Evolutionary conservation across 345 rosid genomes (phyloP).

Genomic region (Brassica napus): DNA sequence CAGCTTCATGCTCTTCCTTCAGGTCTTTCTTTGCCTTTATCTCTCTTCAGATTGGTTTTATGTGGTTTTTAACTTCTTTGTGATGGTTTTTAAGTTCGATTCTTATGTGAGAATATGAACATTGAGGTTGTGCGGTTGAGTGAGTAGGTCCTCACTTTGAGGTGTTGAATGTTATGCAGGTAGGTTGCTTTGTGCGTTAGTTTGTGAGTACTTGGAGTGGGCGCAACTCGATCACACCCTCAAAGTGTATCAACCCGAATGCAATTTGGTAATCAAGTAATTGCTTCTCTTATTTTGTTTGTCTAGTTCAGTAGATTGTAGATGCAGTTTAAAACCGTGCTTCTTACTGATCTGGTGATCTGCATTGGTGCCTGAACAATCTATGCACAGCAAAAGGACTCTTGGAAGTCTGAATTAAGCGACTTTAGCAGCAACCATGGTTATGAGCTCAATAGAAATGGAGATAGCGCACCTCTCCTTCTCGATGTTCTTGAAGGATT

Average conservation of each 20-base stretch:
- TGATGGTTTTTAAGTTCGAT: background rate
- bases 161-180: slow-evolving; percentile 52
- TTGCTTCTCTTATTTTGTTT: slow-evolving; percentile 14
- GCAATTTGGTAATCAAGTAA: slow-evolving; percentile 83
- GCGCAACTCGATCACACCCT: slow-evolving; percentile 90
- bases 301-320: background rate
- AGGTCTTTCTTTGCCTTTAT: slow-evolving; percentile 48
- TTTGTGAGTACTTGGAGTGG: slow-evolving; percentile 98
- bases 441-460: slow-evolving; percentile 83
- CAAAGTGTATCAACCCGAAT: slow-evolving; percentile 93
- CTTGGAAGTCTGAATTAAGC: slow-evolving; percentile 85
- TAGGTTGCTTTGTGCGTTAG: slow-evolving; percentile 77
- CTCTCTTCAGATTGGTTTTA: background rate
- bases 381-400: slow-evolving; percentile 73
- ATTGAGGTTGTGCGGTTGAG: background rate
- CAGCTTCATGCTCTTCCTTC: slow-evolving; percentile 92
- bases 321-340: background rate
- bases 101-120: background rate
- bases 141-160: background rate
- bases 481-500: slow-evolving; percentile 95
- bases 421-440: slow-evolving; percentile 89
- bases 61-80: background rate
- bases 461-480: slow-evolving; percentile 83
- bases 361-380: slow-evolving; percentile 9
- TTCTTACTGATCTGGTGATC: slow-evolving; percentile 1